Conservation (phyloP, 306 rosid species). For the Cicer bijugum region DNA sequence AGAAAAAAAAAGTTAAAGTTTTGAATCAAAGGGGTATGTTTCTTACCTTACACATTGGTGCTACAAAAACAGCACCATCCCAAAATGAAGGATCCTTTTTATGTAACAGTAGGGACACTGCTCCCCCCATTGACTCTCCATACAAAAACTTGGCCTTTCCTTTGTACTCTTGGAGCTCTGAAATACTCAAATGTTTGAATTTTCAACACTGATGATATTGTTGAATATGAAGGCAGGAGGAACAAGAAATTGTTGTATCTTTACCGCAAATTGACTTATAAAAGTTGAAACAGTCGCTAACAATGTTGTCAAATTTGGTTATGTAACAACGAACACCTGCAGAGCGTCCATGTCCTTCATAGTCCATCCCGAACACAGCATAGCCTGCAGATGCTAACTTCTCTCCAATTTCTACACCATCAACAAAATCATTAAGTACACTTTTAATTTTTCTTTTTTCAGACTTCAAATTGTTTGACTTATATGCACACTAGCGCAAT, state of each 20-base stretch:
- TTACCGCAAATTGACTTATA: constrained; percentile 73
- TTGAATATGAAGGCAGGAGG: neutral
- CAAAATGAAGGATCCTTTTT: constrained; percentile 69
- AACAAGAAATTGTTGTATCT: neutral
- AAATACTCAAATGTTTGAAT: neutral
- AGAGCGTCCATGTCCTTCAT: constrained; percentile 87
- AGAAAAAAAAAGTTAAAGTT: no score
- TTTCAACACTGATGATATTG: neutral
- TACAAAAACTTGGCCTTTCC: constrained; percentile 70
- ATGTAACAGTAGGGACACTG: constrained; percentile 73
- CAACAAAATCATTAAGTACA: no score
- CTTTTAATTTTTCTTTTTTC: no score
- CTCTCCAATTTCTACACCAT: constrained; percentile 56
- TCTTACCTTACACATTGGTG: constrained; percentile 91
- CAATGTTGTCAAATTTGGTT: constrained; percentile 66
- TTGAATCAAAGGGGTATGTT: no score
- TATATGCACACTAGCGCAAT: no score
- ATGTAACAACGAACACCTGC: constrained; percentile 80
- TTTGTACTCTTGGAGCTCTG: constrained; percentile 62
- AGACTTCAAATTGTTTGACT: no score
- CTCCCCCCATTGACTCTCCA: constrained; percentile 98
- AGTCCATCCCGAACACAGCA: constrained; percentile 79
- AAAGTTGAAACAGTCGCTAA: constrained; percentile 61
- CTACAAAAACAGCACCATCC: constrained; percentile 87
- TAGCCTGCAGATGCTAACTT: constrained; percentile 68